phyloP scores from a whole-genome alignment of 768 basidiomycete species.

The Pleurotus tuber-regium region DNA sequence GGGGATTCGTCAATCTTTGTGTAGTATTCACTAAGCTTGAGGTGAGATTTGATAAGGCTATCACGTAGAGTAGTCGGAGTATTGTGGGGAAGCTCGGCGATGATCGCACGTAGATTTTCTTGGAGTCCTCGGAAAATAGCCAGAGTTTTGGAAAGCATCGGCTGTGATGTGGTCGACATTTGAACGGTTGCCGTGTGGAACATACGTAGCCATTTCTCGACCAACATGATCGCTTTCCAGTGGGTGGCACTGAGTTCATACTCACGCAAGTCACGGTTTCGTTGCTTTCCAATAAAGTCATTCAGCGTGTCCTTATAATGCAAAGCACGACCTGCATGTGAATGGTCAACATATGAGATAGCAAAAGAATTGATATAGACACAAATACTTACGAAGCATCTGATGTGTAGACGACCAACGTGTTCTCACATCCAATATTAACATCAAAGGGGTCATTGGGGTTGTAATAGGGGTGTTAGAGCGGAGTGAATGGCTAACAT shows the following conservation, averaged over 20 bases:
- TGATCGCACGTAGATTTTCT: background rate
- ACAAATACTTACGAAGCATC: conserved; percentile 23
- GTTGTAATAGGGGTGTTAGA: background rate
- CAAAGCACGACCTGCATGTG: background rate
- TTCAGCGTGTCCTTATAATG: background rate
- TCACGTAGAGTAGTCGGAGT: background rate
- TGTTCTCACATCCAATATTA: conserved; percentile 27
- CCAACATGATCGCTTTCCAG: background rate
- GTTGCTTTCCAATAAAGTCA: background rate
- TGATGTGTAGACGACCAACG: conserved; percentile 28
- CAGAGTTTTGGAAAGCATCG: too few relatives aligned
- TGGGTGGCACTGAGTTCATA: background rate
- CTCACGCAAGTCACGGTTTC: background rate
- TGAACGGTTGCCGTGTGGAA: background rate
- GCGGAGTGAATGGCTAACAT: background rate
- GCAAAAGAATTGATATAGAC: background rate
- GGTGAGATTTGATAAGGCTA: background rate
- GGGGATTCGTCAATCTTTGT: background rate
- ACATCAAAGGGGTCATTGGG: conserved; percentile 17
- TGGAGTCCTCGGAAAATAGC: too few relatives aligned
- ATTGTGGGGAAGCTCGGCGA: background rate
- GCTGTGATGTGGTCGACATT: background rate
- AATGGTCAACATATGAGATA: too few relatives aligned
- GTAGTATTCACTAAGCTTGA: background rate
- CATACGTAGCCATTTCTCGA: background rate